Conservation (phyloP, 2,329 filamentous ascomycete species). For the Pseudocercospora vitis region DNA sequence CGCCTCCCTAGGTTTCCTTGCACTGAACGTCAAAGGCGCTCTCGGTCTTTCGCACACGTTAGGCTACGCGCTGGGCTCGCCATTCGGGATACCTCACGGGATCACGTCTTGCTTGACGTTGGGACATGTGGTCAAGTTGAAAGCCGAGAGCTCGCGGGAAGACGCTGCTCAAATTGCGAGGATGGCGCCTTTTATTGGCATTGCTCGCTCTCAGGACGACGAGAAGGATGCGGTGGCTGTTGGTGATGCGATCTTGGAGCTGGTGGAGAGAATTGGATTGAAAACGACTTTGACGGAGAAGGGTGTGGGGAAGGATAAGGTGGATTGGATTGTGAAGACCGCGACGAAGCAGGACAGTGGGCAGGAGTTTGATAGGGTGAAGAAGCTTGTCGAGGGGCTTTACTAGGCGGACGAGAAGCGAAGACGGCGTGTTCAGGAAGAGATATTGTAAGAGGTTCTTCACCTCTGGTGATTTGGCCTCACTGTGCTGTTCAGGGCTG, state of each 20-base stretch:
- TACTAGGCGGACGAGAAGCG: conserved; percentile 42
- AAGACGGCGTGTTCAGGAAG: too few relatives aligned
- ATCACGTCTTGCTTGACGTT: conserved; percentile 57
- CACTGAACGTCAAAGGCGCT: conserved; percentile 52
- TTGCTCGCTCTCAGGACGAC: conserved; percentile 42
- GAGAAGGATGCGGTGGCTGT: conserved; percentile 47
- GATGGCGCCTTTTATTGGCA: conserved; percentile 47
- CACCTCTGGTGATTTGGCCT: too few relatives aligned
- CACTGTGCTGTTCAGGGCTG: too few relatives aligned
- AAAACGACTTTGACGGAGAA: conserved; percentile 50
- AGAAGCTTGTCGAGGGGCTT: conserved; percentile 45
- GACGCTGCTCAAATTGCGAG: conserved; percentile 50
- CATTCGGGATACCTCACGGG: conserved; percentile 58
- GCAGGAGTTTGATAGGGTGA: conserved; percentile 45
- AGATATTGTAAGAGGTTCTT: too few relatives aligned
- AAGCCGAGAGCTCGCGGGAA: conserved; percentile 45
- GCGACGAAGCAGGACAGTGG: conserved; percentile 48
- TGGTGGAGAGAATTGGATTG: conserved; percentile 48
- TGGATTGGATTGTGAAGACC: conserved; percentile 46
- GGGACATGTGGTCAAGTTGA: conserved; percentile 55
- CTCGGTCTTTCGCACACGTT: conserved; percentile 48
- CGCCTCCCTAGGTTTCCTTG: conserved; percentile 52
- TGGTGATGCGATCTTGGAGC: conserved; percentile 45
- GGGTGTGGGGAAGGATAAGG: conserved; percentile 44
- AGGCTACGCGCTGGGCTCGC: conserved; percentile 55